These are phyloP conservation scores for Talaromyces sp. DNA, from an alignment of 2,329 filamentous ascomycete genomes.

Conservation along the genomic window DNA sequence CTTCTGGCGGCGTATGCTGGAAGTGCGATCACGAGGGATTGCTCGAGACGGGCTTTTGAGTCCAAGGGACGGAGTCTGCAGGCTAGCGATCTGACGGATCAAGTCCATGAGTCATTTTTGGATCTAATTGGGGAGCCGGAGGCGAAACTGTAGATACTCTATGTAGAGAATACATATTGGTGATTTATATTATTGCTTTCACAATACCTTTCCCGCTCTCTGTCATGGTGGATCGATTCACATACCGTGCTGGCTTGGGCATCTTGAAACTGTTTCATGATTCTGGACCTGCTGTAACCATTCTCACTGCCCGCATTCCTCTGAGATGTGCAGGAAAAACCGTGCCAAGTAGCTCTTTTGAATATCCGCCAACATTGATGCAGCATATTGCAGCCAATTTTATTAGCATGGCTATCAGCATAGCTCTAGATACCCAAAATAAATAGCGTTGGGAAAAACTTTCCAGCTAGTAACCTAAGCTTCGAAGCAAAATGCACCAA, in stretches of 20 bases:
- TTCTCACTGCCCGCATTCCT: background rate
- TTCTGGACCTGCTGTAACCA: background rate
- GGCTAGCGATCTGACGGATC: constrained; percentile 87
- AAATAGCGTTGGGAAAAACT: constrained; percentile 14
- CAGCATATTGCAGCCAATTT: constrained; percentile 18
- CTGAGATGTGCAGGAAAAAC: background rate
- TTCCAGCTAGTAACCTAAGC: background rate
- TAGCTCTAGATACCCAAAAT: constrained; percentile 19
- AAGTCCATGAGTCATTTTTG: constrained; percentile 78
- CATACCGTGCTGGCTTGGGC: background rate
- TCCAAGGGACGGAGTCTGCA: constrained; percentile 85
- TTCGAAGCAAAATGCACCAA: no score
- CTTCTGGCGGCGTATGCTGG: constrained; percentile 81
- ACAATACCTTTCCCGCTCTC: no score
- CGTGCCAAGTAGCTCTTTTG: constrained; percentile 10
- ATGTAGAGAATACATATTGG: background rate
- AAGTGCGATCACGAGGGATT: constrained; percentile 83
- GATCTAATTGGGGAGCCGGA: constrained; percentile 72
- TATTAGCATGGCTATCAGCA: constrained; percentile 16
- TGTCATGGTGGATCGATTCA: no score
- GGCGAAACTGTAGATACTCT: constrained; percentile 29
- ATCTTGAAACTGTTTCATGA: background rate
- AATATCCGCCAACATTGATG: constrained; percentile 14
- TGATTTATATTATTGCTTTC: no score
- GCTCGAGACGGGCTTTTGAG: constrained; percentile 78